Conservation (phyloP, 73 alveolate genomes). For the Uronychia binucleata region DNA sequence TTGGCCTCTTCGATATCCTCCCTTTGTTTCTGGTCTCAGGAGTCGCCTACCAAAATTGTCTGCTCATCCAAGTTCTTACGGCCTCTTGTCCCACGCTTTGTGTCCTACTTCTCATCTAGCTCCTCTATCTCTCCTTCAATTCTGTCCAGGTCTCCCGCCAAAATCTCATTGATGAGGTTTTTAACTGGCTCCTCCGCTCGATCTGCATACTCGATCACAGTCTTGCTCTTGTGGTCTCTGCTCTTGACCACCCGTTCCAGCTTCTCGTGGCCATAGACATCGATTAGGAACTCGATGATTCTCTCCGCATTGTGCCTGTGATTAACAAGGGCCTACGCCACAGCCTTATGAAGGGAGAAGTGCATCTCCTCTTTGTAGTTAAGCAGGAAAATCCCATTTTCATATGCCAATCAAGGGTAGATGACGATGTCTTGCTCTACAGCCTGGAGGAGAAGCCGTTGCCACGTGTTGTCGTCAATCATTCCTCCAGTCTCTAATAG, state of each 20-base stretch:
- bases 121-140: not conserved
- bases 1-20: not conserved
- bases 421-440: conserved; percentile 15
- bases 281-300: not conserved
- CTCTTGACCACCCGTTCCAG: not conserved
- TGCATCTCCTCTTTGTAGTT: not conserved
- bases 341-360: conserved; percentile 47
- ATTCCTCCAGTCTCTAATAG: conserved; percentile 14
- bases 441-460: conserved; percentile 4
- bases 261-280: not conserved
- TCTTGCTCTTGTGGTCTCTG: not conserved
- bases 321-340: conserved; percentile 1
- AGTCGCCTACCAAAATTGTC: too few species aligned
- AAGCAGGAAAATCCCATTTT: not conserved
- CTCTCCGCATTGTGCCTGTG: not conserved
- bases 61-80: not conserved
- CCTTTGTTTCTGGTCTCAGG: not conserved
- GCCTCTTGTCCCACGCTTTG: not conserved
- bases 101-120: not conserved
- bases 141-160: not conserved
- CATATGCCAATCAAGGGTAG: conserved; percentile 15
- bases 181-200: not conserved
- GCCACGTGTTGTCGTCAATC: conserved; percentile 11
- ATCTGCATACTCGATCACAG: not conserved
- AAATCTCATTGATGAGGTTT: not conserved